Evolutionary conservation across 371 early-diverging fungal species (phyloP).

Genomic region (Phascolomyces articulosus): DNA sequence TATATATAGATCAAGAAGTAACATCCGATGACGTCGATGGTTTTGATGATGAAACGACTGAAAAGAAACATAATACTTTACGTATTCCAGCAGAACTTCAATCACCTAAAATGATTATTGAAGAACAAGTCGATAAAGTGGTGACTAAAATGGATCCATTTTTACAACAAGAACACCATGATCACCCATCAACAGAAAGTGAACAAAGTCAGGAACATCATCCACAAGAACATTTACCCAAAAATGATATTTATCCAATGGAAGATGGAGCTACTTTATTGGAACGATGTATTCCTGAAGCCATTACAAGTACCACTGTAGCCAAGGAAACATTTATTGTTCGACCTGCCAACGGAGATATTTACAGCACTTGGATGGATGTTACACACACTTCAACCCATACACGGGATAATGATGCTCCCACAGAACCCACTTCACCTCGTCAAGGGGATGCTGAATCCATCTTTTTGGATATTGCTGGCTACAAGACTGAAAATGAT

Average conservation of each 20-base stretch:
- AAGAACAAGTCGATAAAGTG: conserved; percentile 56
- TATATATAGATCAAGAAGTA: background rate
- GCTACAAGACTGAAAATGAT: conserved; percentile 58
- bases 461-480: conserved; percentile 63
- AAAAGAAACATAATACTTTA: conserved; percentile 14
- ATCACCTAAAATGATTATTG: conserved; percentile 58
- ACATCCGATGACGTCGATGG: conserved; percentile 20
- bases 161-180: conserved; percentile 2
- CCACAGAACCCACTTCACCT: conserved; percentile 12
- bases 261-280: conserved; percentile 45
- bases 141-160: conserved; percentile 50
- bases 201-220: background rate
- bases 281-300: conserved; percentile 45
- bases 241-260: conserved; percentile 37
- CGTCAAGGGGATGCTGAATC: conserved; percentile 37
- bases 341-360: conserved; percentile 45
- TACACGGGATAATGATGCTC: background rate
- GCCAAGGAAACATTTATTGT: conserved; percentile 54
- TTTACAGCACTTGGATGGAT: conserved; percentile 46
- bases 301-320: conserved; percentile 51
- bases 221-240: background rate
- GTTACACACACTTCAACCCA: conserved; percentile 45
- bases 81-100: conserved; percentile 48
- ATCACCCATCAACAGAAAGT: too few relatives aligned
- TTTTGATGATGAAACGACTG: conserved; percentile 48